phyloP scores from a whole-genome alignment of 2,329 filamentous ascomycete genomes.

The Penicillium nordicum region DNA sequence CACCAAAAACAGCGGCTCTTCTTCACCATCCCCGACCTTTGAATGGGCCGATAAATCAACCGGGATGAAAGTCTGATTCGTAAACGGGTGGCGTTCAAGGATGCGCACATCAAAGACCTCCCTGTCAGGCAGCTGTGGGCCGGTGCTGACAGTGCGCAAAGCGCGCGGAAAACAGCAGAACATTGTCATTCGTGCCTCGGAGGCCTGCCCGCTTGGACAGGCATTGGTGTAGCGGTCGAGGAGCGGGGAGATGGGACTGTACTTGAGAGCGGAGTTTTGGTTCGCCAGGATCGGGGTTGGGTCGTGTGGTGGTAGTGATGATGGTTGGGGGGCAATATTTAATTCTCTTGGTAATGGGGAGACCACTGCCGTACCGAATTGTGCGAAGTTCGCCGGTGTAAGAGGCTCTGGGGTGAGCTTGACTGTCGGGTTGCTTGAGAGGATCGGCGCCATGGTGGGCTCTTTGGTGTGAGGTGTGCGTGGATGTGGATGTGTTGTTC shows the following conservation, averaged over 20 bases:
- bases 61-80: constrained; percentile 88
- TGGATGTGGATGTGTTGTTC: neutral
- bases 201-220: constrained; percentile 37
- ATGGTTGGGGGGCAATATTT: constrained; percentile 43
- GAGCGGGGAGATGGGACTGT: constrained; percentile 72
- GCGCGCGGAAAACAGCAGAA: constrained; percentile 75
- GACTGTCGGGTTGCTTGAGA: constrained; percentile 35
- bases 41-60: constrained; percentile 52
- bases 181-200: constrained; percentile 72
- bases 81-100: constrained; percentile 89
- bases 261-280: constrained; percentile 86
- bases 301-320: constrained; percentile 43
- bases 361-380: constrained; percentile 79
- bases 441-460: constrained; percentile 32
- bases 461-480: neutral
- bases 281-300: constrained; percentile 65
- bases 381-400: constrained; percentile 64
- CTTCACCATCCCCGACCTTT: constrained; percentile 21
- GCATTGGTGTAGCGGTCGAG: constrained; percentile 67
- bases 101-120: constrained; percentile 64
- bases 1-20: constrained; percentile 63
- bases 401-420: constrained; percentile 63
- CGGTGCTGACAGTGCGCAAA: constrained; percentile 38
- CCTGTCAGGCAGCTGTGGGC: constrained; percentile 6
- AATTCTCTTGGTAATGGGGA: constrained; percentile 63